Base-by-base conservation (phyloP, 1,139 yeast species). In the Blastobotrys indianensis region DNA sequence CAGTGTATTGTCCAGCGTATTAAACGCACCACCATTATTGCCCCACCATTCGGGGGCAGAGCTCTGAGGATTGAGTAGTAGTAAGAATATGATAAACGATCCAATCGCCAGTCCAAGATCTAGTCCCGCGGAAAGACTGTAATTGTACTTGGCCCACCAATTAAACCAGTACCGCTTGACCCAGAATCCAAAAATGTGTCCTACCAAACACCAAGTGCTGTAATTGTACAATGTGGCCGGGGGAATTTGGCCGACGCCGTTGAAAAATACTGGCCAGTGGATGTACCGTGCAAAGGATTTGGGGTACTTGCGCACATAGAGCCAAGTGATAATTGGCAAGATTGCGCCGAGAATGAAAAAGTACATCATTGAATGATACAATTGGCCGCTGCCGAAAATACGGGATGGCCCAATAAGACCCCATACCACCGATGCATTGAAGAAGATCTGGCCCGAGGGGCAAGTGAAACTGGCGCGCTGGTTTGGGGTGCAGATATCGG, bases 141-240 rank as follows among this genome's bases (percentile, higher is more conserved):
- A 79, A 61, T 77, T 77, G 66, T 80, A 80, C 66, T 79, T 79
- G 38, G 77, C 67, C 84, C 84, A 80, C 85, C 84, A 80, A 52
- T 71, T 71, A 59, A 76, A 74, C 66, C 72, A 74, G 52, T 66
- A 66, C 41, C 74, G 68, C 54, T 75, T 75, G 50, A 78, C 61
- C 61, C 66, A 72, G 63, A 65, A 77, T 43, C 76, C 76, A 62
- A 77, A 79, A n/a, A 67, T 51, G 42, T 76, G 66, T 34, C 82
- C 78, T 30, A 75, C 74, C 3, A 67, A 62, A 47, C 75, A 70
- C 58, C 70, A 76, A 5, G 77, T 64, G 25, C 71, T 71, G 58
- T 73, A 75, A 53, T 73, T 76, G 57, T 70, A 72, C 32, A 76
- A 71, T 3, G 79, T 73, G 2, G 79, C 78, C 1, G 82, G 81